phyloP scores from a whole-genome alignment of 2,329 filamentous ascomycete species.

The Cryphonectria nitschkei region DNA sequence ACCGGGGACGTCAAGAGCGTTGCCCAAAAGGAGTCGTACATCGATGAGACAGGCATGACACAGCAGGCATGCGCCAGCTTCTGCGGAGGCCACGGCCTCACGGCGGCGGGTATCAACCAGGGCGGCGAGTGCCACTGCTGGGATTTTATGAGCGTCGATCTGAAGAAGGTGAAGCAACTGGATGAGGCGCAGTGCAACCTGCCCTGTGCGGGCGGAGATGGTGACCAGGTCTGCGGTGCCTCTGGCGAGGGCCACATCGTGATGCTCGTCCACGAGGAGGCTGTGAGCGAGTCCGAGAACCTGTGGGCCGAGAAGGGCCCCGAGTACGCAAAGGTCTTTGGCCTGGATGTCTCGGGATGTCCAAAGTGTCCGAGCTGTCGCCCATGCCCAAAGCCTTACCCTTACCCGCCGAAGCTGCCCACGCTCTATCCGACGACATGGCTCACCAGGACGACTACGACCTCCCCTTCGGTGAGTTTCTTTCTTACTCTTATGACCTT shows the following conservation, averaged over 20 bases:
- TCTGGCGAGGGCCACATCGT: neutral
- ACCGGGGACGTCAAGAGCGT: neutral
- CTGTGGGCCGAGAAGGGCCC: constrained; percentile 1
- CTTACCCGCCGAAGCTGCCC: neutral
- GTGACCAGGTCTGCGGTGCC: neutral
- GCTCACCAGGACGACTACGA: neutral
- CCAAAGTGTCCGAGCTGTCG: neutral
- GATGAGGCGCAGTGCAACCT: neutral
- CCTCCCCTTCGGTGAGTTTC: neutral
- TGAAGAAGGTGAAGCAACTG: neutral
- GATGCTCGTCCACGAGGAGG: neutral
- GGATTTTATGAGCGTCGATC: neutral
- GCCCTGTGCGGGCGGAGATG: neutral
- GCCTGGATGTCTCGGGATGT: neutral
- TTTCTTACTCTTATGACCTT: neutral
- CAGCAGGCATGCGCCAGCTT: neutral
- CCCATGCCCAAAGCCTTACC: constrained; percentile 11
- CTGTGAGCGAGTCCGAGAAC: neutral
- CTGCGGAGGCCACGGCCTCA: neutral
- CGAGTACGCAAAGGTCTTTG: neutral
- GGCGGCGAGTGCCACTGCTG: constrained; percentile 8
- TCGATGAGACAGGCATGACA: neutral
- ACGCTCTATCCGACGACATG: neutral
- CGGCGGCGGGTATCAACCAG: neutral
- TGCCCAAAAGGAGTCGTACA: neutral